These are phyloP conservation scores for Podospora pseudopauciseta DNA, from an alignment of 495 filamentous ascomycete species.

Conservation along the genomic window DNA sequence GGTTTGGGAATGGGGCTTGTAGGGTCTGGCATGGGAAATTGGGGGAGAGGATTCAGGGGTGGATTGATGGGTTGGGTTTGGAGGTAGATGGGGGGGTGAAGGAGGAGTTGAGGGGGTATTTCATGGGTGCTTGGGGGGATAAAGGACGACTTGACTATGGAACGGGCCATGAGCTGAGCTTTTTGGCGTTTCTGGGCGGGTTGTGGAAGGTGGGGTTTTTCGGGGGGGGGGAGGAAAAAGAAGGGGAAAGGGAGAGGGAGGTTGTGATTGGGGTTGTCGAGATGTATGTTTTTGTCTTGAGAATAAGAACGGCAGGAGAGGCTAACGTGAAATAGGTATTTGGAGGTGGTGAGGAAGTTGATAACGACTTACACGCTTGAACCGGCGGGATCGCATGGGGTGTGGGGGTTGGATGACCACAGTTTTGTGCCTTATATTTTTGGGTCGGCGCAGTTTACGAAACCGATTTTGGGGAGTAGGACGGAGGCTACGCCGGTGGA, in stretches of 20 bases:
- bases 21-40: conserved; percentile 73
- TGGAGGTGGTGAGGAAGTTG: conserved; percentile 75
- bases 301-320: background rate
- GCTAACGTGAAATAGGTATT: conserved; percentile 51
- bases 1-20: conserved; percentile 91
- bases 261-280: conserved; percentile 80
- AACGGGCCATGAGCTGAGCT: conserved; percentile 92
- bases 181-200: conserved; percentile 82
- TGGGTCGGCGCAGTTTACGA: conserved; percentile 82
- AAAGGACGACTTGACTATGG: conserved; percentile 89
- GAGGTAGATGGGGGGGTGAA: conserved; percentile 11
- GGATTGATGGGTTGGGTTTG: conserved; percentile 9
- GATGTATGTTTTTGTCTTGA: conserved; percentile 52
- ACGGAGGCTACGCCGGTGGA: conserved; percentile 63
- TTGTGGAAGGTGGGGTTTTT: conserved; percentile 91
- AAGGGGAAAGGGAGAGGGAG: conserved; percentile 56
- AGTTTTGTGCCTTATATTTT: conserved; percentile 96
- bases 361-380: conserved; percentile 93
- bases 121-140: conserved; percentile 85
- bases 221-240: conserved; percentile 28
- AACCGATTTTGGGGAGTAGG: conserved; percentile 64
- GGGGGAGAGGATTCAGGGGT: conserved; percentile 49
- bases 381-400: conserved; percentile 90
- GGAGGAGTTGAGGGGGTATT: conserved; percentile 71
- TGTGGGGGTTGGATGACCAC: conserved; percentile 97